Base-by-base conservation (phyloP, 345 rosid species). In the Linum trigynum region DNA sequence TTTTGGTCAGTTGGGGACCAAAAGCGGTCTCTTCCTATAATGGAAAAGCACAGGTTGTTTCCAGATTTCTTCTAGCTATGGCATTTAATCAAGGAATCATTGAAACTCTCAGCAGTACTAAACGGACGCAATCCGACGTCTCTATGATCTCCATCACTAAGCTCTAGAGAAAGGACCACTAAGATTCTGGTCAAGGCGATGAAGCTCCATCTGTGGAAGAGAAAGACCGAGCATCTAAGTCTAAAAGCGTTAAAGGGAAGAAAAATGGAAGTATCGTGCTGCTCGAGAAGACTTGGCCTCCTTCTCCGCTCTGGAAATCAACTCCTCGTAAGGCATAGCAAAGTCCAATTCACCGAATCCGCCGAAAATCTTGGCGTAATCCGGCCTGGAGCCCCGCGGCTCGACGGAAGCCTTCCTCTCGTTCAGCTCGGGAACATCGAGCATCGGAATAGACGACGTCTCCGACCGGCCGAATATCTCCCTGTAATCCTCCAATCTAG, bases 351-450 rank as follows among this genome's bases (percentile, higher is more conserved):
- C 87, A 35, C 74, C 83, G 65, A 80, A 82, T 2, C 86, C 90
- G 38, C 90, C 89, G 55, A 92, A 92, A 57, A 92, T 86, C 12
- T 76, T 81, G 39, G 88, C 71, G 82, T 92, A 92, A 62, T 92
- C 97, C 35, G 82, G 84, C 72, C 76, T 79, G 5, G 90, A 81
- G 72, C 82, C 80, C 40, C 80, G 79, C 11, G 79, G 83, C 65
- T 84, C 87, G 51, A 81, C 83, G 8, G 77, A 66, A 58, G 78
- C 66, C 75, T 81, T 80, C 59, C 82, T 71, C 55, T 76, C 83
- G 5, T 69, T 80, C 50, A 90, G 75, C 79, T 82, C 91, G 3
- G 98, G 90, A 39, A 88, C 81, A 69, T 83, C 89, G 5, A 92
- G 81, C 67, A 90, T 73, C 73, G 98, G 98, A 83, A 92, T 88